Percentiles rank a stretch among this genome's conserved stretches.
Conservation (phyloP, 495 filamentous ascomycete species). For the Hypomontagnella submonticulosa region DNA sequence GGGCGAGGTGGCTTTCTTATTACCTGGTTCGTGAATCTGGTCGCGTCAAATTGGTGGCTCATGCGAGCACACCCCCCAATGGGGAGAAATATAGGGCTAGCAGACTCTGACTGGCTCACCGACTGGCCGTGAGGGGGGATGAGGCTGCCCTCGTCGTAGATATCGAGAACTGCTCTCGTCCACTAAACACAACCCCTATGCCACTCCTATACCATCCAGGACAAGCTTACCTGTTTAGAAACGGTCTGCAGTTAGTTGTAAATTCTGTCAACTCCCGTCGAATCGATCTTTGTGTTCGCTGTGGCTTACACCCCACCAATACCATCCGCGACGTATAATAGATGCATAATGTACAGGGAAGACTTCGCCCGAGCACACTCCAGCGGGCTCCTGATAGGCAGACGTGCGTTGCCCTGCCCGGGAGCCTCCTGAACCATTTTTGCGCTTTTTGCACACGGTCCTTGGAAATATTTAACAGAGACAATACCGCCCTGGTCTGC, state of each 20-base stretch:
- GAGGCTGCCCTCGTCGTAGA: slow-evolving; percentile 31
- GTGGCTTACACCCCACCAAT: slow-evolving; percentile 44
- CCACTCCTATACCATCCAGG: slow-evolving; percentile 1
- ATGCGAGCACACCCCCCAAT: slow-evolving; percentile 29
- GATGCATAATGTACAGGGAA: slow-evolving; percentile 42
- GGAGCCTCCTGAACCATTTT: slow-evolving; percentile 33
- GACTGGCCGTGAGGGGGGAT: slow-evolving; percentile 25
- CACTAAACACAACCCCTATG: slow-evolving; percentile 23
- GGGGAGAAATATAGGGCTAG: slow-evolving; percentile 39
- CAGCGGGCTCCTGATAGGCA: slow-evolving; percentile 41
- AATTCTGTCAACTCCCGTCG: slow-evolving; percentile 35
- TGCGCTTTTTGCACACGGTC: slow-evolving; percentile 7
- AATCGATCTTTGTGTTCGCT: slow-evolving; percentile 42
- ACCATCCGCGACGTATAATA: slow-evolving; percentile 31
- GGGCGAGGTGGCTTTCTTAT: slow-evolving; percentile 35
- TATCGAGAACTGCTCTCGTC: slow-evolving; percentile 22
- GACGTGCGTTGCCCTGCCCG: slow-evolving; percentile 25
- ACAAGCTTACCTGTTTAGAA: slow-evolving; percentile 35
- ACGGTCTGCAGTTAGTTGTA: slow-evolving; percentile 29
- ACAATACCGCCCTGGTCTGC: background rate
- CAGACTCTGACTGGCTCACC: slow-evolving; percentile 24
- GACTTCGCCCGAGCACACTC: slow-evolving; percentile 41
- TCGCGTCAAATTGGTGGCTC: slow-evolving; percentile 27
- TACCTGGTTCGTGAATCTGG: slow-evolving; percentile 14
- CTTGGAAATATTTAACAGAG: slow-evolving; percentile 10